phyloP scores from a whole-genome alignment of 495 filamentous ascomycete genomes.

The Penicillium samsonianum region DNA sequence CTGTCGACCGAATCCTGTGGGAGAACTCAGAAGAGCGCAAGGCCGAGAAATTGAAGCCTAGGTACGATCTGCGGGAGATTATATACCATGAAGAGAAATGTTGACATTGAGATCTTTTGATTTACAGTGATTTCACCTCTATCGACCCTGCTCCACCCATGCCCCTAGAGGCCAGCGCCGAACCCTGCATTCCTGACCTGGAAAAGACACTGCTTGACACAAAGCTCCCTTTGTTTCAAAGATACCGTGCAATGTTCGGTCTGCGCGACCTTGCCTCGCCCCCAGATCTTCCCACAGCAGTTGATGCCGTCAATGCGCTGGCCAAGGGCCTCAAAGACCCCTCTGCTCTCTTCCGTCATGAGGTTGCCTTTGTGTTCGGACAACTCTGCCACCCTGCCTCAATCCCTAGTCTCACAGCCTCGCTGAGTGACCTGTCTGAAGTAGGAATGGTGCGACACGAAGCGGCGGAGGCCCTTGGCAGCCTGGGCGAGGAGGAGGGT shows the following conservation, averaged over 20 bases:
- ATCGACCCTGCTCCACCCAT: conserved; percentile 95
- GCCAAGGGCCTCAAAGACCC: conserved; percentile 84
- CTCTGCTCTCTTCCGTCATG: conserved; percentile 94
- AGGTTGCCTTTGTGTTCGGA: conserved; percentile 97
- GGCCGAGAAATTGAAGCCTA: conserved; percentile 73
- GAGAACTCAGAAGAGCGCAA: conserved; percentile 72
- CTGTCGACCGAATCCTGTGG: conserved; percentile 92
- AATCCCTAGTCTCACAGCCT: conserved; percentile 80
- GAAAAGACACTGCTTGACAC: conserved; percentile 77
- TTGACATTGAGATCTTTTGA: conserved; percentile 16
- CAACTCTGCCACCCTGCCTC: conserved; percentile 95
- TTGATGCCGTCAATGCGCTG: conserved; percentile 78
- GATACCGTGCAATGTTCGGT: conserved; percentile 98
- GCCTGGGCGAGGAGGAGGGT: conserved; percentile 88
- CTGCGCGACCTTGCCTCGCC: conserved; percentile 91
- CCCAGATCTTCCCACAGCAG: conserved; percentile 82
- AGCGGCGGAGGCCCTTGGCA: conserved; percentile 95
- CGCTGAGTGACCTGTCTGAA: conserved; percentile 76
- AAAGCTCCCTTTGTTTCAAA: conserved; percentile 75
- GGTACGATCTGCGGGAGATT: conserved; percentile 49
- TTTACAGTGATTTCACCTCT: conserved; percentile 81
- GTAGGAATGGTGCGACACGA: conserved; percentile 97
- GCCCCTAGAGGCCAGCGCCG: conserved; percentile 52
- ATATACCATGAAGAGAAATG: neutral
- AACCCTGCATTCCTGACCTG: conserved; percentile 69